These are phyloP conservation scores for maize (Zea mays) DNA, from an alignment of 176 grass and related monocot genomes.

Conservation along the genomic window DNA sequence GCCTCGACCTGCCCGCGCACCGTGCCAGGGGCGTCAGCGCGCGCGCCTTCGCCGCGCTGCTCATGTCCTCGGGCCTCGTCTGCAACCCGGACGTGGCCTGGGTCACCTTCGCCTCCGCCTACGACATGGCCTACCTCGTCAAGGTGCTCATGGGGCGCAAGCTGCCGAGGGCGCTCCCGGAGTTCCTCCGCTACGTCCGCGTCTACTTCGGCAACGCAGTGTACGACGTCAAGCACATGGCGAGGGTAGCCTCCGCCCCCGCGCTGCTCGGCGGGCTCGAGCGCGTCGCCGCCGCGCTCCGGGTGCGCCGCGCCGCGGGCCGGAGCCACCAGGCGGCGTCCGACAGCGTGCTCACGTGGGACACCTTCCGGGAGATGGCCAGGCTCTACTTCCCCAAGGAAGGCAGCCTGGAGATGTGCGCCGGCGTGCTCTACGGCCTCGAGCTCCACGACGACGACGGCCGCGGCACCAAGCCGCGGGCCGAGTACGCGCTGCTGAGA, in stretches of 20 bases:
- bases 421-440: not conserved
- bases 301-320: conserved; percentile 51
- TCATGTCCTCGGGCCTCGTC: conserved; percentile 73
- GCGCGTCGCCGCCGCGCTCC: conserved; percentile 46
- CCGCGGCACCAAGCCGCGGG: not conserved
- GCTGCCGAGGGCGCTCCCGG: conserved; percentile 40
- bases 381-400: conserved; percentile 52
- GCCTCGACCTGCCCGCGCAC: conserved; percentile 69
- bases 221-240: conserved; percentile 80
- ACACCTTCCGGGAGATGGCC: conserved; percentile 55
- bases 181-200: conserved; percentile 48
- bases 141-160: conserved; percentile 53
- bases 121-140: conserved; percentile 82
- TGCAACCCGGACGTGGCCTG: conserved; percentile 52
- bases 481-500: no score
- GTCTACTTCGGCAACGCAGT: conserved; percentile 67
- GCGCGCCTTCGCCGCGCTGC: conserved; percentile 49
- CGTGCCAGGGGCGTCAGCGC: conserved; percentile 49
- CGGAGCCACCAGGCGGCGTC: conserved; percentile 75
- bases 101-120: conserved; percentile 77
- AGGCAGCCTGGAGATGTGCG: not conserved
- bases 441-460: conserved; percentile 41
- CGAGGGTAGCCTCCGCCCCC: not conserved
- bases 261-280: conserved; percentile 67
- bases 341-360: conserved; percentile 82